phyloP scores from a whole-genome alignment of 2,329 filamentous ascomycete genomes.

The Geosmithia putterillii region DNA sequence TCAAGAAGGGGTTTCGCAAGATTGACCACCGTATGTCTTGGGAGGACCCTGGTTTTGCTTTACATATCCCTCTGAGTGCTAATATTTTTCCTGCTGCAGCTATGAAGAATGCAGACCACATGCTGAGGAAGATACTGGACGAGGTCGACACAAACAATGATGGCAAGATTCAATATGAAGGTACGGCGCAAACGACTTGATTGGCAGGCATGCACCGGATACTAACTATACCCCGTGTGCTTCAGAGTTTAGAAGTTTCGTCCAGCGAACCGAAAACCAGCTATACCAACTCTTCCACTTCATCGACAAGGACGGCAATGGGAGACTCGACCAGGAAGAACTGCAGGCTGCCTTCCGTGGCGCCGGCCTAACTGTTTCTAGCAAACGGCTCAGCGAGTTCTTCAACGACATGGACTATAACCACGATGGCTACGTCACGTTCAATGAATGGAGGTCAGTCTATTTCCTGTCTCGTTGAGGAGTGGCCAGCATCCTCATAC shows the following conservation, averaged over 20 bases:
- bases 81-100: conserved; percentile 21
- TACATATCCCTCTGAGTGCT: not conserved
- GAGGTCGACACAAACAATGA: conserved; percentile 80
- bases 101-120: conserved; percentile 80
- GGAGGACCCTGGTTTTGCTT: not conserved
- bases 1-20: conserved; percentile 73
- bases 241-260: conserved; percentile 79
- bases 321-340: conserved; percentile 78
- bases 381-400: conserved; percentile 67
- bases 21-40: conserved; percentile 91
- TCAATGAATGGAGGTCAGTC: conserved; percentile 91
- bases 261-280: conserved; percentile 76
- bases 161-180: conserved; percentile 82
- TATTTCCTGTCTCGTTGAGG: not conserved
- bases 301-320: conserved; percentile 79
- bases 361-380: conserved; percentile 69
- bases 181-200: conserved; percentile 33
- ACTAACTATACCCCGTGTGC: not conserved
- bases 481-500: not conserved
- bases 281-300: conserved; percentile 70
- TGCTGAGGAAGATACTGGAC: conserved; percentile 69
- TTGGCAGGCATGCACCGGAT: not conserved
- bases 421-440: conserved; percentile 76
- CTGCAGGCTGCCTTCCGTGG: conserved; percentile 65
- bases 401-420: conserved; percentile 85